phyloP scores from a whole-genome alignment of 257 asterid species.

The Solanum bulbocastanum region DNA sequence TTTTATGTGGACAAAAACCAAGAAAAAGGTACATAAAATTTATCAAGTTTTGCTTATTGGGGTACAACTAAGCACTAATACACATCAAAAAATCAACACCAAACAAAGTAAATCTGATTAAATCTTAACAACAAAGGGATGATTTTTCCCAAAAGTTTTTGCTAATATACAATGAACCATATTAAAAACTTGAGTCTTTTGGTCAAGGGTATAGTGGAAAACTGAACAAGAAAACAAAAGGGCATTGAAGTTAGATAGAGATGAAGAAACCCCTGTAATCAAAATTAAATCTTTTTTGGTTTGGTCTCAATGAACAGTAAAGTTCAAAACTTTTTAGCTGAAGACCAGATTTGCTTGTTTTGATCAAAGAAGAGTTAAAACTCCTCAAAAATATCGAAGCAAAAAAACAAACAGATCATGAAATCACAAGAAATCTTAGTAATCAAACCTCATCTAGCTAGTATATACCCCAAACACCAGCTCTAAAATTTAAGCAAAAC shows the following conservation, averaged over 20 bases:
- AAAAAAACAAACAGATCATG: slow-evolving; percentile 23
- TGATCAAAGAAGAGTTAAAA: slow-evolving; percentile 1
- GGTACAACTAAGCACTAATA: slow-evolving; percentile 30
- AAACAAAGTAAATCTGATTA: slow-evolving; percentile 12
- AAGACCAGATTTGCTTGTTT: slow-evolving; percentile 29
- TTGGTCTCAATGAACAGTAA: slow-evolving; percentile 38
- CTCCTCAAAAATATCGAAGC: not conserved
- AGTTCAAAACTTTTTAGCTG: not conserved
- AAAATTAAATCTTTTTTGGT: slow-evolving; percentile 16
- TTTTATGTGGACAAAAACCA: slow-evolving; percentile 61
- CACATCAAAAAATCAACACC: slow-evolving; percentile 15
- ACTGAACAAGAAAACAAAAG: not conserved
- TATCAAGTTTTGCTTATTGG: slow-evolving; percentile 27
- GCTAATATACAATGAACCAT: not conserved
- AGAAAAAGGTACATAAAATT: slow-evolving; percentile 24
- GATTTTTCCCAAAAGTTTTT: not conserved
- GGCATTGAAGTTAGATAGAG: slow-evolving; percentile 1
- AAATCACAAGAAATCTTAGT: slow-evolving; percentile 30
- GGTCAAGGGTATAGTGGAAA: not conserved
- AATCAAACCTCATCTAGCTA: not conserved
- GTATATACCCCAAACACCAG: not conserved
- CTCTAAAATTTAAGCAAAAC: not conserved
- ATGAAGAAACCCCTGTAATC: slow-evolving; percentile 15
- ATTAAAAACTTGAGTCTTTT: not conserved
- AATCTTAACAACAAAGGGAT: not conserved